Evolutionary conservation across 371 early-diverging fungal genomes (phyloP), one percentile per base, ranked within the genome.

Genomic region (Mortierella sp.): DNA sequence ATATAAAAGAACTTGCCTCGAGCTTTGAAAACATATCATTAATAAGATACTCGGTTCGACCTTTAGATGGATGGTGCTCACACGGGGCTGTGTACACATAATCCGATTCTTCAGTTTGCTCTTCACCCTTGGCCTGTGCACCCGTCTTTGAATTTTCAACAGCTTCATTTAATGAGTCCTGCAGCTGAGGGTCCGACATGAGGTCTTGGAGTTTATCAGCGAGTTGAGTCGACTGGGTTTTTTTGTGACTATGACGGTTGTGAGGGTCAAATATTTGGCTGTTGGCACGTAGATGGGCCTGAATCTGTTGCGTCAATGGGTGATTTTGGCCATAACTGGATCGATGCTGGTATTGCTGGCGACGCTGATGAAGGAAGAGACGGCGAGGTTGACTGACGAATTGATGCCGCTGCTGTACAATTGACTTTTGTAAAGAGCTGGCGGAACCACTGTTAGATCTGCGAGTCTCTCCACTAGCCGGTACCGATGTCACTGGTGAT

Each of bases 61-160:
- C 71, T 55, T 74, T 72, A 19, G 71, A 83, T 9, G 83, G 83
- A 63, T 83, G 77, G 32, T 77, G 83, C 68, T 83, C 83, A 61
- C 83, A 83, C 22, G 83, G 83, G 32, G 83, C 83, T 19, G 76
- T 76, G 56, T 83, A 83, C 9, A 83, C 77, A 59, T 83, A 83
- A 53, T 77, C 78, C 15, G 79, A 61, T 19, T 29, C 34, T 9
- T 9, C 37, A 10, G 22, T 32, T 54, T 53, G 32, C 28, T 57
- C 32, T 15, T 40, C 37, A 55, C n/a, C 56, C 29, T 62, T 57
- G 66, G 51, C 34, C 56, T 31, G 42, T 29, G 43, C 37, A 51
- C 12, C 19, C 32, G 37, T 23, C 31, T 56, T 37, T 15, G 42
- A 29, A 22, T 37, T 47, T 22, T 28, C 61, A 34, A 22, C 5